A percentile compares a stretch with the other conserved stretches of the same genome.
Evolutionary conservation across 2,329 filamentous ascomycete genomes (phyloP).

Genomic region (Cercospora zeina): DNA sequence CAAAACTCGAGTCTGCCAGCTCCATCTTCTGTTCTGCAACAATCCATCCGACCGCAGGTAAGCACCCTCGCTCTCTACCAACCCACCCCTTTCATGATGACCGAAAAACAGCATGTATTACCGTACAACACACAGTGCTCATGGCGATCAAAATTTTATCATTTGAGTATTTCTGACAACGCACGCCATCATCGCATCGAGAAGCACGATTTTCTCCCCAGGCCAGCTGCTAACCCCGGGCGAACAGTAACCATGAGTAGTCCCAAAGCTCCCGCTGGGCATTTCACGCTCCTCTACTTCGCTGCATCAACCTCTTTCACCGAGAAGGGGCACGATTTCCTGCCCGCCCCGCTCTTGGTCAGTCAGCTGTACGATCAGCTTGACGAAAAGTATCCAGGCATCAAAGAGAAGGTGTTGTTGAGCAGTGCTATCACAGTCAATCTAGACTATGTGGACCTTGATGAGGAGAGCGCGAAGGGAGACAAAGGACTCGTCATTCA

Average conservation of each 20-base stretch:
- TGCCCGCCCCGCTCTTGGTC: slow-evolving; percentile 67
- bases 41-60: slow-evolving; percentile 3
- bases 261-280: slow-evolving; percentile 57
- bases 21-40: slow-evolving; percentile 12
- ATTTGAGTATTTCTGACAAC: slow-evolving; percentile 20
- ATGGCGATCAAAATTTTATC: slow-evolving; percentile 20
- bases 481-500: slow-evolving; percentile 56
- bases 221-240: slow-evolving; percentile 5
- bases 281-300: slow-evolving; percentile 82
- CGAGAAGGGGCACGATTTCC: slow-evolving; percentile 62
- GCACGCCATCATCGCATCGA: not conserved
- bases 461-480: slow-evolving; percentile 49
- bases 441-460: slow-evolving; percentile 74
- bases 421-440: slow-evolving; percentile 79
- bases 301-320: slow-evolving; percentile 72
- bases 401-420: slow-evolving; percentile 65
- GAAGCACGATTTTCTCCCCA: not conserved
- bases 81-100: slow-evolving; percentile 12
- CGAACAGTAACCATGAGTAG: slow-evolving; percentile 40
- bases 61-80: not conserved
- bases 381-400: slow-evolving; percentile 69
- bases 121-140: slow-evolving; percentile 19
- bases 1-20: slow-evolving; percentile 8
- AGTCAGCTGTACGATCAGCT: slow-evolving; percentile 64
- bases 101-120: slow-evolving; percentile 18